Evolutionary conservation across 495 filamentous ascomycete genomes (phyloP), one percentile per base, ranked within the genome.

Genomic region (Penicillium tannophilum): DNA sequence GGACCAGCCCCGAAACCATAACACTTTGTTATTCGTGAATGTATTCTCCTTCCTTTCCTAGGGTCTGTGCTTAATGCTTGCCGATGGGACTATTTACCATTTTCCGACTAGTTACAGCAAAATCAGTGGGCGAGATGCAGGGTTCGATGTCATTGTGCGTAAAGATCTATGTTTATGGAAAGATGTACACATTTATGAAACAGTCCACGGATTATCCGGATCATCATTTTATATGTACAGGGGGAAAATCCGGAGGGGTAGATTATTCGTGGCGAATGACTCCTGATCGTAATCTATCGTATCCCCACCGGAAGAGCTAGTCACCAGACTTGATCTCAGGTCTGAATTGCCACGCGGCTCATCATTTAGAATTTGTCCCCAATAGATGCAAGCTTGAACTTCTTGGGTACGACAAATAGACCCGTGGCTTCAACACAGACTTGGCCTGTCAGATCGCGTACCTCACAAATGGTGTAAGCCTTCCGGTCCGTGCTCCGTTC

Each of bases 361-460:
- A 10, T 36, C 33, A 12, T 52, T 72, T 60, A 83, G 55, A 78
- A 85, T 3, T 65, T 62, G 6, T 80, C 76, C 20, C 73, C 77
- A 31, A 84, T 56, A 42, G 68, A 63, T 43, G 62, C 62, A 31
- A 85, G 74, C 60, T 79, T 70, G 23, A 82, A 73, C 7, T 68
- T 73, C 64, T 79, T 82, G 2, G 84, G 84, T 23, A 84, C 85
- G 8, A 90, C 86, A 70, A 89, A 90, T 55, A 91, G 65, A 9
- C 76, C 87, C 48, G 79, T 79, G 0, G 85, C 83, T 61, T 82
- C 71, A 1, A 85, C 85, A 61, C 75, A 82, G 17, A 85, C 54
- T 20, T 67, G 69, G 6, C 85, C 86, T n/a, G 77, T 66, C 17
- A 77, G 55, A 51, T 79, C 79, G 54, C 82, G 82, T 26, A 90